phyloP scores from a whole-genome alignment of 371 early-diverging fungal genomes.

The Amoeboaphelidium protococcarum region DNA sequence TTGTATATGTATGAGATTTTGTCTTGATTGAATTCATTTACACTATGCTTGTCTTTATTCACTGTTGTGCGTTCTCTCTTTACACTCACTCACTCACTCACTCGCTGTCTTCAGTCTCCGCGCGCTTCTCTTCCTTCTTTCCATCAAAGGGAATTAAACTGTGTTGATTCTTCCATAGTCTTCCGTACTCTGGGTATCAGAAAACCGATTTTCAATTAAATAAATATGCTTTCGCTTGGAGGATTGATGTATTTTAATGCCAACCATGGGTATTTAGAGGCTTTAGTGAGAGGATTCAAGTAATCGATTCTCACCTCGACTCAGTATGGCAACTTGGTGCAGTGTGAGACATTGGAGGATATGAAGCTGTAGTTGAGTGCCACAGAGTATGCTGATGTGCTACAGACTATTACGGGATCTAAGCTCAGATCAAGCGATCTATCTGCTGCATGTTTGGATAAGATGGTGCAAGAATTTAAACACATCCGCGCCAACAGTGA shows the following conservation, averaged over 20 bases:
- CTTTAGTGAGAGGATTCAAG: slow-evolving; percentile 77
- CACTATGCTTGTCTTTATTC: too few species aligned
- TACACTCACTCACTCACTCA: too few species aligned
- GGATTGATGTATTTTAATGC: slow-evolving; percentile 43
- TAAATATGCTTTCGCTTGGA: not conserved
- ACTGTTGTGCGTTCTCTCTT: too few species aligned
- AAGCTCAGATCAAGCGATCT: slow-evolving; percentile 80
- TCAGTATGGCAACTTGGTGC: slow-evolving; percentile 76
- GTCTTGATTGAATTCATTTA: too few species aligned
- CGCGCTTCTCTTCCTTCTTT: not conserved
- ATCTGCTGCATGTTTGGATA: slow-evolving; percentile 56
- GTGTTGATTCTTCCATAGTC: too few species aligned
- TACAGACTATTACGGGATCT: slow-evolving; percentile 86
- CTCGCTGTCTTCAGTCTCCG: too few species aligned
- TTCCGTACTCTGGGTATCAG: too few species aligned
- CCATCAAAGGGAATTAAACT: not conserved
- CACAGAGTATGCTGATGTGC: slow-evolving; percentile 78
- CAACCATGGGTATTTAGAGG: slow-evolving; percentile 78
- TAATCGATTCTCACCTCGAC: slow-evolving; percentile 46
- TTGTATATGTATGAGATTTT: too few species aligned
- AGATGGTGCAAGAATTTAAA: slow-evolving; percentile 68
- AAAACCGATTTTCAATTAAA: not conserved
- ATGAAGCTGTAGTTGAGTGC: slow-evolving; percentile 70
- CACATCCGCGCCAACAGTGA: slow-evolving; percentile 66
- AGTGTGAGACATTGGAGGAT: slow-evolving; percentile 93